Evolutionary conservation across 2,329 filamentous ascomycete genomes (phyloP), one percentile per base, ranked within the genome.

Genomic region (Eurotiales sp.): DNA sequence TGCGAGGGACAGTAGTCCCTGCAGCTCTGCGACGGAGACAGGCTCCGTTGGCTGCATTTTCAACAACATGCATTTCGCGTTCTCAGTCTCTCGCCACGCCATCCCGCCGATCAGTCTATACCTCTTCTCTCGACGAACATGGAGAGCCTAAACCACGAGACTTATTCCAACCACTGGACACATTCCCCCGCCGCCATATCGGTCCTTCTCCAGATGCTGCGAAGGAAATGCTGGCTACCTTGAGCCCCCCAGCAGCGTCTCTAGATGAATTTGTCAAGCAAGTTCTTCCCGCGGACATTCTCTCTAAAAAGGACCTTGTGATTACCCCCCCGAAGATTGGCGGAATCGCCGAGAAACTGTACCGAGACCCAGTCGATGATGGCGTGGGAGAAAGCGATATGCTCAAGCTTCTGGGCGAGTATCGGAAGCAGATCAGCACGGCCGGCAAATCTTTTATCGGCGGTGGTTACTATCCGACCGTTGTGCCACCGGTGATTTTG

Each of bases 111-210:
- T 58, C 60, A 29, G 92, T 99, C 17, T 89, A 96, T 69, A 90
- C 87, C 65, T 96, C 87, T 68, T 96, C 92, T 0, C 87, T 91
- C 4, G 93, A 90, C 6, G 90, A 95, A 59, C 92, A 97, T 71
- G 91, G 68, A 22, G 65, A 64, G 19, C 64, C 66, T 14, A 64
- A 68, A 43, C 68, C 68, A 17, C 61, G 62, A 41, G 68, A 74
- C 50, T 56, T 71, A 39, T 73, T 75, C 56, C 71, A 72, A 32
- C 75, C 76, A 42, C 66, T 78, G 39, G 76, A 79, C 64, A 76
- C 82, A 36, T 95, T 96, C 64, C 78, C 87, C 50, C 80, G 86
- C 53, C 84, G 92, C 44, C 92, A 96, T 72, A 95, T 96, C 72
- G 91, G 91, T 1, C 90, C 90, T 3, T 84, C 86, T 46, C 78